Evolutionary conservation across 345 rosid species (phyloP).

Genomic region (Eucalyptus fibrosa): DNA sequence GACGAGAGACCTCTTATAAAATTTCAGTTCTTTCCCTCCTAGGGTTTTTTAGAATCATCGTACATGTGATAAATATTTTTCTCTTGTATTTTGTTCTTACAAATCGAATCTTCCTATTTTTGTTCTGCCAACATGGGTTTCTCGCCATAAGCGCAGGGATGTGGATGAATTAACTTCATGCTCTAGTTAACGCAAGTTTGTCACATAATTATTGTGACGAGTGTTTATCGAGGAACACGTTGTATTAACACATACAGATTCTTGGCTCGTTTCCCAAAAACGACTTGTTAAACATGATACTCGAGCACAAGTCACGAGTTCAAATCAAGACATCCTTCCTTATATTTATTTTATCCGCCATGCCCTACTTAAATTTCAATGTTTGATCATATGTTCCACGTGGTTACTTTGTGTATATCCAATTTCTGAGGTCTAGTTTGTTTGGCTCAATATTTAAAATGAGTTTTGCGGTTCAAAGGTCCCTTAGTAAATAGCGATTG

Average conservation of each 20-base stretch:
- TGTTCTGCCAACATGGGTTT: neutral
- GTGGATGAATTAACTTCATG: neutral
- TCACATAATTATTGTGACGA: neutral
- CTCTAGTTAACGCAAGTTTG: neutral
- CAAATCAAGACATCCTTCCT: neutral
- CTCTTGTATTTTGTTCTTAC: neutral
- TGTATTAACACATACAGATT: neutral
- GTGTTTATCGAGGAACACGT: neutral
- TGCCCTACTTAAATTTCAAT: neutral
- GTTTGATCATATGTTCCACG: neutral
- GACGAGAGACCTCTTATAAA: neutral
- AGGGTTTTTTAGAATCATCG: neutral
- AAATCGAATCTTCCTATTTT: neutral
- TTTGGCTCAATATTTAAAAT: no score
- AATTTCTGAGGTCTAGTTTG: neutral
- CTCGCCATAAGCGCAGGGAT: neutral
- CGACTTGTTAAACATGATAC: neutral
- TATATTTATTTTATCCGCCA: neutral
- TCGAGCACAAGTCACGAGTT: neutral
- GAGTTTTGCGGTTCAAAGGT: fast-evolving
- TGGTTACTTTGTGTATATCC: neutral
- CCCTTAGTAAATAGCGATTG: no score
- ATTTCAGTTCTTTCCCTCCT: neutral
- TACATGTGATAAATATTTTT: neutral
- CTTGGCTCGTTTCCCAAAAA: neutral